Conservation (phyloP, 78 protist species). For the Emiliania huxleyi region DNA sequence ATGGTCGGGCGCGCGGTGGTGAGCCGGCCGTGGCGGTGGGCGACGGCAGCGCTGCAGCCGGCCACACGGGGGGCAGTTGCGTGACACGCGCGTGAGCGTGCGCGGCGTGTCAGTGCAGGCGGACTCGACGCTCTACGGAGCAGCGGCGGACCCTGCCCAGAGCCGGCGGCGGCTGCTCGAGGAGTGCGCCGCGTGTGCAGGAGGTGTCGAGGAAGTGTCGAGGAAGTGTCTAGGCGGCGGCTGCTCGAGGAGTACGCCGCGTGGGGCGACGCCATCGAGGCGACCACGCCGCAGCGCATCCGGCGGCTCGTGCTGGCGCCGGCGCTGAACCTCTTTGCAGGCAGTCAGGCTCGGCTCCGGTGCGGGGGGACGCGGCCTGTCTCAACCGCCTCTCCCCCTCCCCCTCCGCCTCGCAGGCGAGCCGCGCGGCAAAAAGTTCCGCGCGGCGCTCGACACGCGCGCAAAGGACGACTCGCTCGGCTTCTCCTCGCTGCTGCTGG, state of each 20-base stretch:
- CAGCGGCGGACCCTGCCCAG: neutral
- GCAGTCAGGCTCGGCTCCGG: too few relatives aligned
- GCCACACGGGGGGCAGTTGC: too few relatives aligned
- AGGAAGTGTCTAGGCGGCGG: too few relatives aligned
- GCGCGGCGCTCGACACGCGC: neutral
- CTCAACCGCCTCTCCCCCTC: too few relatives aligned
- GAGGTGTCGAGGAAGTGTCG: neutral
- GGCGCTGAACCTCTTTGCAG: neutral
- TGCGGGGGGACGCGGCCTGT: too few relatives aligned
- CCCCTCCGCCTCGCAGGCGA: too few relatives aligned
- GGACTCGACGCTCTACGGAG: neutral
- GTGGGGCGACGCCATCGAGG: neutral
- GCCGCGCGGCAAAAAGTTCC: neutral
- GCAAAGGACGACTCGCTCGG: neutral
- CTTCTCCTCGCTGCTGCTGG: neutral
- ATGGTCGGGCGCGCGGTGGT: neutral
- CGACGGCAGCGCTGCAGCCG: too few relatives aligned
- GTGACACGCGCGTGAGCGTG: too few relatives aligned
- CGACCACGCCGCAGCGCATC: neutral
- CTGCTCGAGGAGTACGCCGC: neutral
- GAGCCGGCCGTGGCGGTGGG: neutral
- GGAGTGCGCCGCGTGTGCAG: neutral
- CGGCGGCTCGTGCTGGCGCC: neutral
- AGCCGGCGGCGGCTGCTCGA: neutral
- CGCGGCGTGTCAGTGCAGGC: too few relatives aligned